phyloP scores from a whole-genome alignment of 208 protist genomes.

The Tritrichomonas foetus region DNA sequence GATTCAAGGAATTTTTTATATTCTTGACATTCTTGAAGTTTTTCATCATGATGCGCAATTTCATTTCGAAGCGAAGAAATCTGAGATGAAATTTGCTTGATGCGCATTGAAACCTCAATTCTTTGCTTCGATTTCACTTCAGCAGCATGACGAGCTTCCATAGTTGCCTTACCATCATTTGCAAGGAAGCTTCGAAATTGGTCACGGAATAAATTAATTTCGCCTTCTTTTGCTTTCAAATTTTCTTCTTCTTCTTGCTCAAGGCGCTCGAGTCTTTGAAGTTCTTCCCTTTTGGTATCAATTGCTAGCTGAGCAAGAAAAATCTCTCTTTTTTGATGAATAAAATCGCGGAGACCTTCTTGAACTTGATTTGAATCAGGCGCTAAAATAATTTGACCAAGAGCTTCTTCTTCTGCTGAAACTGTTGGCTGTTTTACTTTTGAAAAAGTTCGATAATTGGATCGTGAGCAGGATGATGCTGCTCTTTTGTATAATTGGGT shows the following conservation, averaged over 20 bases:
- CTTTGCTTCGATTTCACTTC: background rate
- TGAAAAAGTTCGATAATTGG: background rate
- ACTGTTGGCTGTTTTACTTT: background rate
- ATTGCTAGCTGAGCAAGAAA: constrained; percentile 27
- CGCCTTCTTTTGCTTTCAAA: background rate
- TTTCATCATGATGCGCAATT: constrained; percentile 33
- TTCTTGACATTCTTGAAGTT: background rate
- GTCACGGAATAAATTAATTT: background rate
- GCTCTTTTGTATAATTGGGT: too few species aligned
- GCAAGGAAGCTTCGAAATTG: background rate
- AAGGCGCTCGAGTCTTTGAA: background rate
- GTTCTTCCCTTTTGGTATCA: constrained; percentile 12
- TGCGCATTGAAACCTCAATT: constrained; percentile 4
- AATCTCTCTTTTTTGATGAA: constrained; percentile 25
- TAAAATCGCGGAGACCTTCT: background rate
- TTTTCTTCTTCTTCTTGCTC: background rate
- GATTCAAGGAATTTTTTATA: constrained; percentile 4
- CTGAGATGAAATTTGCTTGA: constrained; percentile 30
- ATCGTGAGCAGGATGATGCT: background rate
- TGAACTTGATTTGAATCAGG: background rate
- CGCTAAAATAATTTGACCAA: background rate
- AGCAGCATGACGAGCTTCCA: background rate
- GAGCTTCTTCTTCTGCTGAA: background rate
- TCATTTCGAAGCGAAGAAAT: constrained; percentile 20
- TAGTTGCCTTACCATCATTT: constrained; percentile 20